A percentile compares a stretch with the other conserved stretches of the same genome.
phyloP scores from a whole-genome alignment of 768 basidiomycete species.

The Sporobolomyces pararoseus region DNA sequence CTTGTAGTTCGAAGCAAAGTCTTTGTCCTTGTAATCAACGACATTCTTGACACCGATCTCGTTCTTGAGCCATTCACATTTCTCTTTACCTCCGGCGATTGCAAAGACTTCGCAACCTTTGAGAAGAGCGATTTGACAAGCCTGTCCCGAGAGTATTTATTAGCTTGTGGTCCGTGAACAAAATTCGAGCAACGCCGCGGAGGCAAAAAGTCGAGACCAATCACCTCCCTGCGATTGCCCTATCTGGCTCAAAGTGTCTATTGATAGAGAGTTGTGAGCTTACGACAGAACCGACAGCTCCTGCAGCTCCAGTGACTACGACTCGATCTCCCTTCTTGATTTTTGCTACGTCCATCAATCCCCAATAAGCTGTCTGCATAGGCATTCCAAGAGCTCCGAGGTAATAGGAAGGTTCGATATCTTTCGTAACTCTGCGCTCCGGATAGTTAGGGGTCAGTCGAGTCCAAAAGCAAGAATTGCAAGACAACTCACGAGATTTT shows the following conservation, averaged over 20 bases:
- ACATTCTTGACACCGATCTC: constrained; percentile 78
- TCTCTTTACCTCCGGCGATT: constrained; percentile 78
- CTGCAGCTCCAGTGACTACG: constrained; percentile 85
- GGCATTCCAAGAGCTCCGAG: constrained; percentile 67
- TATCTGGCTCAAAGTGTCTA: no score
- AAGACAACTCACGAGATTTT: constrained; percentile 63
- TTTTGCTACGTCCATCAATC: constrained; percentile 72
- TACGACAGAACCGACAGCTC: constrained; percentile 74
- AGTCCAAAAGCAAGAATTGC: no score
- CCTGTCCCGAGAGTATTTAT: constrained; percentile 1
- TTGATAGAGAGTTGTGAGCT: no score
- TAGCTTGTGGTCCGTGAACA: no score
- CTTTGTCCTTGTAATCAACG: constrained; percentile 76
- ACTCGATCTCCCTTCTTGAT: constrained; percentile 79
- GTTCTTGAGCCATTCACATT: constrained; percentile 77
- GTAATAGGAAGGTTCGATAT: constrained; percentile 53
- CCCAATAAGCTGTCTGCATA: constrained; percentile 80
- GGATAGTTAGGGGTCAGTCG: no score
- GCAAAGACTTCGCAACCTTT: constrained; percentile 72
- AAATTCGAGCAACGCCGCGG: no score
- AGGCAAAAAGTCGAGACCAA: not conserved
- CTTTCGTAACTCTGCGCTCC: constrained; percentile 2
- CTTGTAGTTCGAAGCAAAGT: constrained; percentile 14
- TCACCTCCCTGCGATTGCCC: no score
- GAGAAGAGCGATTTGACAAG: constrained; percentile 76